Percentiles rank a stretch among this genome's conserved stretches.
Evolutionary conservation across 164 flowering plant species (phyloP).

Genomic region (Malania oleifera): DNA sequence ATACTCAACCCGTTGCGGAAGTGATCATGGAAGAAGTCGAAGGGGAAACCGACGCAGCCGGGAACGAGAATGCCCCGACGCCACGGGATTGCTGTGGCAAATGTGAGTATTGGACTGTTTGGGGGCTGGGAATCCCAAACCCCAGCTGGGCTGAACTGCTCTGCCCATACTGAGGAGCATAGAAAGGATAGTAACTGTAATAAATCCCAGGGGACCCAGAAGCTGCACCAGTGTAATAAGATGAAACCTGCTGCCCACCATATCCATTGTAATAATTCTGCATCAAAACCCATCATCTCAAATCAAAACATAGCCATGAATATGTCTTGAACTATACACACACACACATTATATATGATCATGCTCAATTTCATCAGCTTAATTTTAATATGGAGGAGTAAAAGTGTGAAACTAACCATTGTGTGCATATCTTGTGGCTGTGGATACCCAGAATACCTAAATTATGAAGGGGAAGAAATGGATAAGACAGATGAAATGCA

Average conservation of each 20-base stretch:
- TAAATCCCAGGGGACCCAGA: slow-evolving; percentile 3
- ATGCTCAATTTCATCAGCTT: neutral
- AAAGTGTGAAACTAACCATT: neutral
- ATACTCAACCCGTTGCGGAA: neutral
- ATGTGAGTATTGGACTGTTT: neutral
- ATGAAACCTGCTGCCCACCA: slow-evolving; percentile 1
- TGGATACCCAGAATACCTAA: slow-evolving; percentile 6
- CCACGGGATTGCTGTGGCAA: slow-evolving; percentile 1
- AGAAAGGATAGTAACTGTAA: neutral
- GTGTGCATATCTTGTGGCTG: slow-evolving; percentile 1
- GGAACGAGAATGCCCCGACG: neutral
- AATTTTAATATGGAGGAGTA: neutral
- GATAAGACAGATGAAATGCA: neutral
- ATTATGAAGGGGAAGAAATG: neutral
- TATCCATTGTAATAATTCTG: slow-evolving; percentile 8
- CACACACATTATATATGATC: no score
- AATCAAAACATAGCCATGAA: neutral
- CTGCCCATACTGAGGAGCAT: slow-evolving; percentile 5
- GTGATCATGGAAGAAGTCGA: neutral
- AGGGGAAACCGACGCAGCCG: neutral
- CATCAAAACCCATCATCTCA: neutral
- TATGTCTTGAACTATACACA: neutral
- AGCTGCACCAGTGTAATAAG: neutral
- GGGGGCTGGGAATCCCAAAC: neutral
- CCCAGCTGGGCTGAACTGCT: no score